These are phyloP conservation scores for Nymphaea thermarum DNA, from an alignment of 164 flowering plant species.

Conservation along the genomic window DNA sequence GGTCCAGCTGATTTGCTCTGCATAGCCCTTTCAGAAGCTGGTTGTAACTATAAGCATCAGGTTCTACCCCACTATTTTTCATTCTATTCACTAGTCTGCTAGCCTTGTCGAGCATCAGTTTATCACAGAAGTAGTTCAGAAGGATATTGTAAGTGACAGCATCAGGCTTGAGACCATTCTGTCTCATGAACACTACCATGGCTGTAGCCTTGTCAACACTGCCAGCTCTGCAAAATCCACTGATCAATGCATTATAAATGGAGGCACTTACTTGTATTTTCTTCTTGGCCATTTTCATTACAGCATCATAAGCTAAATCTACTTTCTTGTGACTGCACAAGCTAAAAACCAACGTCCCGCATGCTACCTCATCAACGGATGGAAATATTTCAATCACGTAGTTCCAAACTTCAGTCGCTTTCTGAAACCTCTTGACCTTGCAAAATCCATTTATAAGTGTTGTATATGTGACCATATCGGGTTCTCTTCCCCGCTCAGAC, in stretches of 20 bases:
- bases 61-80: constrained; percentile 49
- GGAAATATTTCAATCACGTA: constrained; percentile 49
- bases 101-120: constrained; percentile 60
- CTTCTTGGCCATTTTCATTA: constrained; percentile 37
- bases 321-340: constrained; percentile 59
- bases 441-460: constrained; percentile 58
- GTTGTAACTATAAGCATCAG: constrained; percentile 80
- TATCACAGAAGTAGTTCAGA: constrained; percentile 62
- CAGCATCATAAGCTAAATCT: constrained; percentile 86
- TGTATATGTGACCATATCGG: constrained; percentile 79
- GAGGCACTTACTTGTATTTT: constrained; percentile 23
- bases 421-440: constrained; percentile 29
- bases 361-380: constrained; percentile 54
- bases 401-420: constrained; percentile 59
- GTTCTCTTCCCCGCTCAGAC: constrained; percentile 51
- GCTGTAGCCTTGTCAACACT: constrained; percentile 64
- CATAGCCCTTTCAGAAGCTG: constrained; percentile 84
- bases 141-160: constrained; percentile 68
- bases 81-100: constrained; percentile 51
- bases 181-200: constrained; percentile 59
- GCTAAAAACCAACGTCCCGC: constrained; percentile 64
- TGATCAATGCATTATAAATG: constrained; percentile 68
- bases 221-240: constrained; percentile 68
- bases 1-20: constrained; percentile 48
- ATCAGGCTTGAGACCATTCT: constrained; percentile 71